Conservation (phyloP, 2,329 filamentous ascomycete genomes). For the Stagonosporopsis vannaccii region DNA sequence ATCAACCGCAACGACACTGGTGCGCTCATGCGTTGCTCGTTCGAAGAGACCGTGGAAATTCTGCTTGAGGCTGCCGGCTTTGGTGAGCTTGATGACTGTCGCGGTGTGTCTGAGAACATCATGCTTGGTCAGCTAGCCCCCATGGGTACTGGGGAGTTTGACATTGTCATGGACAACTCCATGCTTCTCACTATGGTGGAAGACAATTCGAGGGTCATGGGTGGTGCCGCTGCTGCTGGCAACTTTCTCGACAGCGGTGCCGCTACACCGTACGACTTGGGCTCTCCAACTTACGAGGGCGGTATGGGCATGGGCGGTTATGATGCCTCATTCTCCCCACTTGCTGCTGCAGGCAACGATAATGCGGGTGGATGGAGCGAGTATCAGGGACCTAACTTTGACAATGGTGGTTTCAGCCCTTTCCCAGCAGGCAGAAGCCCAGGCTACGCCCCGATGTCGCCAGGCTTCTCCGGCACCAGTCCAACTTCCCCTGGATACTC, state of each 20-base stretch:
- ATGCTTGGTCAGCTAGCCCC: conserved; percentile 98
- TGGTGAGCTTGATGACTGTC: conserved; percentile 96
- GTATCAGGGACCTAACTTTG: conserved; percentile 54
- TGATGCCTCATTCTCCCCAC: conserved; percentile 74
- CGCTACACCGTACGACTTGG: conserved; percentile 89
- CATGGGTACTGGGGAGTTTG: conserved; percentile 95
- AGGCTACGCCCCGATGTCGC: conserved; percentile 70
- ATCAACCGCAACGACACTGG: conserved; percentile 98
- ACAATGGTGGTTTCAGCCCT: conserved; percentile 69
- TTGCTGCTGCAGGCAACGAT: conserved; percentile 72
- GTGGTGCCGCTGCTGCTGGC: conserved; percentile 77
- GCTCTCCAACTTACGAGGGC: conserved; percentile 68
- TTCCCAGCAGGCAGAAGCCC: conserved; percentile 71
- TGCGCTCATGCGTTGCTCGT: conserved; percentile 98
- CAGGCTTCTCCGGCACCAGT: conserved; percentile 51
- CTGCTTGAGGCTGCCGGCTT: conserved; percentile 92
- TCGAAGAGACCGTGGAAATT: conserved; percentile 99
- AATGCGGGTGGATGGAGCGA: conserved; percentile 62
- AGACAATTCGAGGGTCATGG: conserved; percentile 75
- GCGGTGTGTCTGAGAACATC: conserved; percentile 97
- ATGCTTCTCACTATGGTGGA: conserved; percentile 96
- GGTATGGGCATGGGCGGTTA: conserved; percentile 67
- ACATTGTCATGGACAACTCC: conserved; percentile 89
- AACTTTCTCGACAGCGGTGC: conserved; percentile 77
- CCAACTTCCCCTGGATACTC: conserved; percentile 56